A percentile compares a stretch with the other conserved stretches of the same genome.
These are phyloP conservation scores for Wickerhamomyces tratensis DNA, from an alignment of 805 yeast species.

Conservation along the genomic window DNA sequence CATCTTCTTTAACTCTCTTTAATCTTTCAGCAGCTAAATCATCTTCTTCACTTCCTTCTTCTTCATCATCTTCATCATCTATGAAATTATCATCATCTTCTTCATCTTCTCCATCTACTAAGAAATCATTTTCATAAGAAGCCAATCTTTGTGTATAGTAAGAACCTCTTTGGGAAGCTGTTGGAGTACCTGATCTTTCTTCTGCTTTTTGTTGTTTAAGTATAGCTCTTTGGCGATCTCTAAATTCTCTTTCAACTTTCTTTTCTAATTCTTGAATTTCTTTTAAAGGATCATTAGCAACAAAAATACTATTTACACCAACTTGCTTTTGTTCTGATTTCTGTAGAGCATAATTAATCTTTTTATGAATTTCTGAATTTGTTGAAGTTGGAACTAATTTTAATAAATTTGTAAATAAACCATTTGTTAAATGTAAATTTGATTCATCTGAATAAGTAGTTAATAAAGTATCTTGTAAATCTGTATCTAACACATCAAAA, in stretches of 20 bases:
- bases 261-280: slow-evolving; percentile 61
- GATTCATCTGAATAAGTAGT: slow-evolving; percentile 62
- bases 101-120: slow-evolving; percentile 25
- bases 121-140: slow-evolving; percentile 23
- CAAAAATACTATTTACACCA: slow-evolving; percentile 29
- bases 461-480: slow-evolving; percentile 61
- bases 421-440: slow-evolving; percentile 61
- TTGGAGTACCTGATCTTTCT: slow-evolving; percentile 33
- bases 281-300: slow-evolving; percentile 56
- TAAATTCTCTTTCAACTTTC: slow-evolving; percentile 52
- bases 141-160: slow-evolving; percentile 5
- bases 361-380: slow-evolving; percentile 72
- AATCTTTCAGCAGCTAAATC: slow-evolving; percentile 52
- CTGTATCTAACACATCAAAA: slow-evolving; percentile 64
- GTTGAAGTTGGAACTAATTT: slow-evolving; percentile 87
- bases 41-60: slow-evolving; percentile 37
- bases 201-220: slow-evolving; percentile 42
- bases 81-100: slow-evolving; percentile 18
- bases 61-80: slow-evolving; percentile 32
- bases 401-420: slow-evolving; percentile 53
- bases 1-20: slow-evolving; percentile 43
- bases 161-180: slow-evolving; percentile 11
- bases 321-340: slow-evolving; percentile 24
- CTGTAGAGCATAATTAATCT: slow-evolving; percentile 60
- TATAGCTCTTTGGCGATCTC: slow-evolving; percentile 56